Percentiles rank a stretch among this genome's conserved stretches.
phyloP scores from a whole-genome alignment of 495 filamentous ascomycete species.

The Penicillium flavigenum region DNA sequence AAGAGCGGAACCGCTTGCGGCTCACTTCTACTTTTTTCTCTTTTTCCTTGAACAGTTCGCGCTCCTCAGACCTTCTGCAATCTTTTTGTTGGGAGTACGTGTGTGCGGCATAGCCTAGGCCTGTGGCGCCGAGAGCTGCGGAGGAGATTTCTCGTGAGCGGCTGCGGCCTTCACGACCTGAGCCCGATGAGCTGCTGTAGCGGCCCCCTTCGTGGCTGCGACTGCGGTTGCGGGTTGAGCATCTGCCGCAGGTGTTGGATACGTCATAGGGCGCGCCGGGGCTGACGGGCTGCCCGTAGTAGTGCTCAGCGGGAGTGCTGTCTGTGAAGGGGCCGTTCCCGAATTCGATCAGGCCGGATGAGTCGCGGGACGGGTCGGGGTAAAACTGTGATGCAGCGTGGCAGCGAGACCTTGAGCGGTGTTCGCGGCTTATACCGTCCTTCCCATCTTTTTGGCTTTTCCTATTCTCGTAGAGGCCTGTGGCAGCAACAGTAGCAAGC shows the following conservation, averaged over 20 bases:
- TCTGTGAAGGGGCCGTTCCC: slow-evolving; percentile 63
- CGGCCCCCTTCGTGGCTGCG: too few species aligned
- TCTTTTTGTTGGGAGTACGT: too few species aligned
- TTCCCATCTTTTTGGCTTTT: slow-evolving; percentile 64
- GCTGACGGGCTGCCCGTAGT: slow-evolving; percentile 46
- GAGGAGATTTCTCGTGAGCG: too few species aligned
- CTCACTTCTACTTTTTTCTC: too few species aligned
- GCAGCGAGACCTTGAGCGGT: slow-evolving; percentile 56
- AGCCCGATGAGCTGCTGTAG: too few species aligned
- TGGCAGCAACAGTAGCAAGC: slow-evolving; percentile 69
- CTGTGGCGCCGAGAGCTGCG: too few species aligned
- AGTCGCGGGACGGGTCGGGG: slow-evolving; percentile 56
- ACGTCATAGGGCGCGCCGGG: slow-evolving; percentile 36
- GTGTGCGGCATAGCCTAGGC: too few species aligned
- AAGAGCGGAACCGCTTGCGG: too few species aligned
- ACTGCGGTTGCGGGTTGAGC: too few species aligned
- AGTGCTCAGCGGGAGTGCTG: slow-evolving; percentile 48
- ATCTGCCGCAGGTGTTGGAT: slow-evolving; percentile 27
- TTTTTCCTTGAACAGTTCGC: too few species aligned
- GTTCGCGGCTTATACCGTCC: slow-evolving; percentile 45
- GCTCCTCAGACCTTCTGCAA: too few species aligned
- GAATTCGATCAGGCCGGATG: slow-evolving; percentile 76
- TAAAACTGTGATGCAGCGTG: slow-evolving; percentile 54
- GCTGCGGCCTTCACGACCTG: too few species aligned
- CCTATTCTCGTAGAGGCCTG: slow-evolving; percentile 72